These are phyloP conservation scores for Capsicum chinense DNA, from an alignment of 257 asterid genomes.

Conservation along the genomic window DNA sequence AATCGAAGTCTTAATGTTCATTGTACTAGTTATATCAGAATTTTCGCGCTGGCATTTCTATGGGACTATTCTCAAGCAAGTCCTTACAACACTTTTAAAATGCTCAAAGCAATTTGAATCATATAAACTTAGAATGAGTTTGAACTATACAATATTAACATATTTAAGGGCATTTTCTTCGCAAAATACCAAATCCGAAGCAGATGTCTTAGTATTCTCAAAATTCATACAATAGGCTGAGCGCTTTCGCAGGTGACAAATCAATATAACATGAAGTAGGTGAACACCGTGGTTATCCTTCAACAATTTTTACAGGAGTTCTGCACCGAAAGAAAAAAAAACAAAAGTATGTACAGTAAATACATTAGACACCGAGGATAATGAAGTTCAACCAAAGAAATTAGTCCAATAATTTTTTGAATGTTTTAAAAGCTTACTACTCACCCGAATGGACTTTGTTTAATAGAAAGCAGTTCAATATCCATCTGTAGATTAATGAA, in stretches of 20 bases:
- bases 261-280: conserved; percentile 28
- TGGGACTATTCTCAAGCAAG: background rate
- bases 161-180: conserved; percentile 2
- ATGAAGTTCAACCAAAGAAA: background rate
- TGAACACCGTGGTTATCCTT: conserved; percentile 55
- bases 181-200: conserved; percentile 19
- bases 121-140: background rate
- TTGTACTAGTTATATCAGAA: background rate
- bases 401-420: background rate
- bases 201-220: conserved; percentile 21
- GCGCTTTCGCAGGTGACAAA: conserved; percentile 9
- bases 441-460: conserved; percentile 92
- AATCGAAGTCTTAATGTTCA: background rate
- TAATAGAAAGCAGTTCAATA: conserved; percentile 80
- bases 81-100: background rate
- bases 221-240: conserved; percentile 13
- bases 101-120: conserved; percentile 10
- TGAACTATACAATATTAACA: background rate
- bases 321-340: conserved; percentile 50
- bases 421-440: conserved; percentile 29
- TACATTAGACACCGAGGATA: conserved; percentile 3
- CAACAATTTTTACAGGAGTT: conserved; percentile 81
- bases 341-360: background rate
- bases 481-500: conserved; percentile 62
- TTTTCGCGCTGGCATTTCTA: background rate